These are phyloP conservation scores for Hygrophila difformis DNA, from an alignment of 257 asterid genomes.

Conservation along the genomic window DNA sequence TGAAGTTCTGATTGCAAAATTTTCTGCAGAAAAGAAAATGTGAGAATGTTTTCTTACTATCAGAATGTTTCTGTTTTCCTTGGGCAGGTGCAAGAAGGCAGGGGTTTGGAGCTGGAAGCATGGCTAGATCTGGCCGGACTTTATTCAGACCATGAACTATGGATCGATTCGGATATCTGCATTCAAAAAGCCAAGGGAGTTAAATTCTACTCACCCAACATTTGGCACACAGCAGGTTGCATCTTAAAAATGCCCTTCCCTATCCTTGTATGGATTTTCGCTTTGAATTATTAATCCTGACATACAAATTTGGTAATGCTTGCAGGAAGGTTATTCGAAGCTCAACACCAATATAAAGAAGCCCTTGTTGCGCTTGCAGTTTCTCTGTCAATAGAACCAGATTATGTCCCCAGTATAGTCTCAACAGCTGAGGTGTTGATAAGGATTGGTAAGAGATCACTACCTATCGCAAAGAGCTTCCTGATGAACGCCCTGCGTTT, in stretches of 20 bases:
- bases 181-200: slow-evolving; percentile 43
- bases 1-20: too few species aligned
- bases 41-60: not conserved
- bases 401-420: slow-evolving; percentile 69
- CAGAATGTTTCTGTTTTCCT: too few species aligned
- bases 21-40: not conserved
- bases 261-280: not conserved
- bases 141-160: slow-evolving; percentile 49
- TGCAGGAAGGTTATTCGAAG: slow-evolving; percentile 50
- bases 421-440: slow-evolving; percentile 58
- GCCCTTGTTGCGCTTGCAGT: slow-evolving; percentile 58
- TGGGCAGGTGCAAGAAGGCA: slow-evolving; percentile 31
- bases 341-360: slow-evolving; percentile 41
- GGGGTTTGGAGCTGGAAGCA: slow-evolving; percentile 51
- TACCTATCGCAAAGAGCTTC: slow-evolving; percentile 64
- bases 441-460: slow-evolving; percentile 33
- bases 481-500: slow-evolving; percentile 73
- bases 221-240: slow-evolving; percentile 77
- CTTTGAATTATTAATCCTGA: not conserved
- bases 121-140: slow-evolving; percentile 88
- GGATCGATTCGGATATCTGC: slow-evolving; percentile 61
- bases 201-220: slow-evolving; percentile 40
- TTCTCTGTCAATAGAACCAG: slow-evolving; percentile 64
- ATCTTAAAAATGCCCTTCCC: not conserved
- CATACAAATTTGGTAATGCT: not conserved